Evolutionary conservation across 208 protist species (phyloP).

Genomic region (Acanthamoeba royreba): DNA sequence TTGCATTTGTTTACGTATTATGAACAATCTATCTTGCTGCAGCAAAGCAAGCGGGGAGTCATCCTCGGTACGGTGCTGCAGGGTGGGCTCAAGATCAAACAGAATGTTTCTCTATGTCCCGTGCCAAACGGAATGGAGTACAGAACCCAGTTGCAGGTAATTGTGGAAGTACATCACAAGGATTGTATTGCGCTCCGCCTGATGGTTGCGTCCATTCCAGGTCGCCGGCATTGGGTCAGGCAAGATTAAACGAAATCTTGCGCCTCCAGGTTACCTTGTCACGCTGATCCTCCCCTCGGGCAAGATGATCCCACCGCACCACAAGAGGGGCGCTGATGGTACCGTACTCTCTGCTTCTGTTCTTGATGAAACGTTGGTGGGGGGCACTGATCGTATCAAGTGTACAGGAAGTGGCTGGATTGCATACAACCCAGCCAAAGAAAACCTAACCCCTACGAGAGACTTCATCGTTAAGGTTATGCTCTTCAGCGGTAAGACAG

Average conservation of each 20-base stretch:
- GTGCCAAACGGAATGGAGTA: neutral
- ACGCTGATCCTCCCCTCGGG: neutral
- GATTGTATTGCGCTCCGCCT: neutral
- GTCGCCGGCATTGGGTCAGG: neutral
- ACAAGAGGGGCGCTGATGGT: neutral
- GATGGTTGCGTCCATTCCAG: neutral
- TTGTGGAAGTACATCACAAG: neutral
- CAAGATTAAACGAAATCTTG: neutral
- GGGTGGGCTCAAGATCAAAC: neutral
- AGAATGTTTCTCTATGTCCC: neutral
- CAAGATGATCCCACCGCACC: neutral
- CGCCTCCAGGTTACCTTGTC: neutral
- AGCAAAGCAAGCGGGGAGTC: neutral
- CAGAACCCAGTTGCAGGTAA: neutral
- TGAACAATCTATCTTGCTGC: neutral
- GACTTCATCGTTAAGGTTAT: neutral
- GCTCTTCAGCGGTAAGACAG: neutral
- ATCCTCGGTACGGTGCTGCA: neutral
- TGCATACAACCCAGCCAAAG: neutral
- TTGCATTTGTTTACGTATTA: neutral
- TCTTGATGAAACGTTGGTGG: neutral
- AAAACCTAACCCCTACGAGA: neutral
- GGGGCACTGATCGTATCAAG: no score
- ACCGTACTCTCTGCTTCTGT: neutral
- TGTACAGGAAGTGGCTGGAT: neutral